Evolutionary conservation across 2,329 filamentous ascomycete genomes (phyloP), one percentile per base, ranked within the genome.

Genomic region (Xylariaceae sp.): DNA sequence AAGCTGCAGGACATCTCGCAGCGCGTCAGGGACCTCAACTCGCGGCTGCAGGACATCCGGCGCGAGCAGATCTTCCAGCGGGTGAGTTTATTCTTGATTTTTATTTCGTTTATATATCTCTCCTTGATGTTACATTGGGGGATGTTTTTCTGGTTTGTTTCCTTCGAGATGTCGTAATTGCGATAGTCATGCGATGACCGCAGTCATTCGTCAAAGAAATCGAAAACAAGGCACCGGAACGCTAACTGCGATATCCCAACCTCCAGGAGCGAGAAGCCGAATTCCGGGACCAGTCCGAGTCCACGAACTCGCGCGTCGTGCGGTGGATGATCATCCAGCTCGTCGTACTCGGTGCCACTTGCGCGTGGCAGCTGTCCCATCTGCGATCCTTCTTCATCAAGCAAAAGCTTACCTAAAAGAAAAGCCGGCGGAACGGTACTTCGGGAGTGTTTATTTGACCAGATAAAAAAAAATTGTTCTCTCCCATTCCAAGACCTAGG

Each of bases 341-440:
- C 58, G 83, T 87, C 50, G 86, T 98, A 40, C 81, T 99, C 51
- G 90, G 88, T 52, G 81, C 88, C 53, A 96, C 95, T 32, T 99
- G 95, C 77, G 90, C 91, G 59, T 99, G 95, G 95, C 95, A 99
- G 76, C 81, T 99, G 45, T 96, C 92, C 51, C 93, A 99, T 77
- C 83, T 99, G 68, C 85, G 95, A 66, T 89, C 90, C 45, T 99
- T 99, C 84, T 99, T 99, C 81, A 99, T 99, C 81, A 99, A 99
- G 84, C 93, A 98, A 81, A 99, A 99, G 84, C 87, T 99, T 74
- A 98, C 95, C 57, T 99, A 85, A 76, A 67, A 12, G 10, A 16
- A 18, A 47, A 5, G n/a, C n/a, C 32, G n/a, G 40, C 5, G 19
- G 23, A 48, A 56, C 42, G 20, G 26, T 26, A 26, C 19, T 12